Percentiles rank a stretch among this genome's conserved stretches.
phyloP scores from a whole-genome alignment of 495 filamentous ascomycete species.

The Aspergillus panamensis region DNA sequence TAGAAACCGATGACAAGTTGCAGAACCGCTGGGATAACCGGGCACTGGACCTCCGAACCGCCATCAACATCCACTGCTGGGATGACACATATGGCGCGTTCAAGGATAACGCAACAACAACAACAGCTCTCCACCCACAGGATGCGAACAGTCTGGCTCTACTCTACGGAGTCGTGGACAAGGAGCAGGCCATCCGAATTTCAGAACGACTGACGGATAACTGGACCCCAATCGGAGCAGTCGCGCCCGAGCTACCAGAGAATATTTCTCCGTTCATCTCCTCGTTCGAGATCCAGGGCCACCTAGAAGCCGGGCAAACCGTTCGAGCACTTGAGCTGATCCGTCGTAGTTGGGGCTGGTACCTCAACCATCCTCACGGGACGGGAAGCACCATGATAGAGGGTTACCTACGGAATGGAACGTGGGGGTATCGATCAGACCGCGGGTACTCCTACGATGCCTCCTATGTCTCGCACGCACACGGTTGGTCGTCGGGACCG shows the following conservation, averaged over 20 bases:
- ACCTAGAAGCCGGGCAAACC: constrained; percentile 45
- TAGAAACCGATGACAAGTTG: constrained; percentile 39
- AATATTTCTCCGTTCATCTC: constrained; percentile 60
- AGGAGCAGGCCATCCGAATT: constrained; percentile 33
- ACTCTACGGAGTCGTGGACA: constrained; percentile 36
- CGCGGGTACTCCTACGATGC: constrained; percentile 35
- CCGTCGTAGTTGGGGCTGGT: constrained; percentile 57
- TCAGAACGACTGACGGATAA: constrained; percentile 46
- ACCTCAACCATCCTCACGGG: constrained; percentile 57
- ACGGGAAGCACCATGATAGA: constrained; percentile 61
- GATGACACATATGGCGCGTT: constrained; percentile 52
- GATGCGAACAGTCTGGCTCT: constrained; percentile 52
- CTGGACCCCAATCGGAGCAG: constrained; percentile 58
- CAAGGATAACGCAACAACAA: constrained; percentile 51
- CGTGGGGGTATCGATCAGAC: constrained; percentile 53
- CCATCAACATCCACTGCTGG: constrained; percentile 50
- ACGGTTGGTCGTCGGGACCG: constrained; percentile 60
- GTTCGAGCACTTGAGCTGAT: constrained; percentile 54
- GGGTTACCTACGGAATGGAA: constrained; percentile 54
- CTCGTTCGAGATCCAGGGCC: constrained; percentile 59
- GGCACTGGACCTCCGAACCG: constrained; percentile 36
- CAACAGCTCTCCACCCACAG: constrained; percentile 46
- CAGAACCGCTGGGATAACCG: constrained; percentile 41
- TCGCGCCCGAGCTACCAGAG: constrained; percentile 54
- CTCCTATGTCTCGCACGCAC: constrained; percentile 50